phyloP scores from a whole-genome alignment of 108 stramenopile genomes.

The Nitzschia sp. region DNA sequence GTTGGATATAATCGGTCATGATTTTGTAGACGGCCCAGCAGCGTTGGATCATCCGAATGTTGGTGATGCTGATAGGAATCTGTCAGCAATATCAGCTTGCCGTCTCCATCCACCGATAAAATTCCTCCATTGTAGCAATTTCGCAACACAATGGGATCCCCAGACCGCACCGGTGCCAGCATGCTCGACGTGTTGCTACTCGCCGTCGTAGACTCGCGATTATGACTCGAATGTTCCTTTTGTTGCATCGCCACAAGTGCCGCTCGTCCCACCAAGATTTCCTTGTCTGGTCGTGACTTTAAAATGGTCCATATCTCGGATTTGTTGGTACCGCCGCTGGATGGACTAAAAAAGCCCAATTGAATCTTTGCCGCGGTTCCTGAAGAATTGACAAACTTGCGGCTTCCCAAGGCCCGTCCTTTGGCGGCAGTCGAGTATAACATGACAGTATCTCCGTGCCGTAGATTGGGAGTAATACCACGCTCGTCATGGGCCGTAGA shows the following conservation, averaged over 20 bases:
- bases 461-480: slow-evolving; percentile 11
- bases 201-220: too few relatives aligned
- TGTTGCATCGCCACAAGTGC: slow-evolving; percentile 1
- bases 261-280: slow-evolving; percentile 30
- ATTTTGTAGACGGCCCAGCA: slow-evolving; percentile 55
- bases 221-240: background rate
- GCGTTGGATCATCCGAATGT: slow-evolving; percentile 37
- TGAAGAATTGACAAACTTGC: slow-evolving; percentile 14
- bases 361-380: slow-evolving; percentile 6
- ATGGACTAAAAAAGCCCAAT: slow-evolving; percentile 16
- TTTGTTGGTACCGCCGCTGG: too few relatives aligned
- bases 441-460: slow-evolving; percentile 21
- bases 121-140: slow-evolving; percentile 68
- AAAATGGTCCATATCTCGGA: slow-evolving; percentile 26
- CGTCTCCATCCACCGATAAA: slow-evolving; percentile 46
- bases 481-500: slow-evolving; percentile 29
- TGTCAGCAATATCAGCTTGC: slow-evolving; percentile 12
- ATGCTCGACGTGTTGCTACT: background rate
- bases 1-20: slow-evolving; percentile 55
- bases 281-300: slow-evolving; percentile 4
- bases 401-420: slow-evolving; percentile 5
- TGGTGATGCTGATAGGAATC: slow-evolving; percentile 34
- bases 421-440: background rate
- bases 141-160: slow-evolving; percentile 64
- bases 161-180: slow-evolving; percentile 48